Percentiles rank a stretch among this genome's conserved stretches.
Conservation (phyloP, 352 stramenopile species). For the Saprolegnia diclina region DNA sequence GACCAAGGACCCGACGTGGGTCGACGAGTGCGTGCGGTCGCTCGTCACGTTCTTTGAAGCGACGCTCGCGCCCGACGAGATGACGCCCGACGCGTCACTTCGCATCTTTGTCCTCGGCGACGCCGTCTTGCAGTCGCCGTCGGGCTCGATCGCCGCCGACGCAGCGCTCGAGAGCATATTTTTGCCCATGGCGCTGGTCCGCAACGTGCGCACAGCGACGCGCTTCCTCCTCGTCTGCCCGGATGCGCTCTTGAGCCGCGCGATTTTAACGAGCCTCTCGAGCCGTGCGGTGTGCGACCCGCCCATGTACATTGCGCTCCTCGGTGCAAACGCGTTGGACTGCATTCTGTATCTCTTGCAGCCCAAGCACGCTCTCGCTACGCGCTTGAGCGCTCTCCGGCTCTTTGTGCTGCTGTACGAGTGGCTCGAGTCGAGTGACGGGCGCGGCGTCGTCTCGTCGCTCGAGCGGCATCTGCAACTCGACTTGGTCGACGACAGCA, state of each 20-base stretch:
- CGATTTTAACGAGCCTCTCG: slow-evolving; percentile 53
- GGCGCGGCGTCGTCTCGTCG: neutral
- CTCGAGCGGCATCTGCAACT: slow-evolving; percentile 32
- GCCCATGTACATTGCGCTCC: slow-evolving; percentile 61
- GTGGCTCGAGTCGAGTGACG: slow-evolving; percentile 7
- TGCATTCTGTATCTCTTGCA: slow-evolving; percentile 57
- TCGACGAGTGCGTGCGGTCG: slow-evolving; percentile 67
- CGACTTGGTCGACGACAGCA: slow-evolving; percentile 69
- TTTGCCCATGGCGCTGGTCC: slow-evolving; percentile 66
- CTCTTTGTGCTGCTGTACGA: slow-evolving; percentile 18
- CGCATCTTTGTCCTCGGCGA: slow-evolving; percentile 26
- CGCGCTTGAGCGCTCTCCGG: slow-evolving; percentile 37
- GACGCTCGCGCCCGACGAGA: slow-evolving; percentile 16
- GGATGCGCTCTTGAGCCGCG: slow-evolving; percentile 43
- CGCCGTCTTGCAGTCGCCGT: slow-evolving; percentile 6
- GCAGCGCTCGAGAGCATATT: slow-evolving; percentile 31
- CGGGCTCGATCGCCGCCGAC: slow-evolving; percentile 5
- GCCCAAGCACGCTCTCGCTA: slow-evolving; percentile 3
- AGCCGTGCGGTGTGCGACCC: slow-evolving; percentile 59
- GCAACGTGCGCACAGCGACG: slow-evolving; percentile 55
- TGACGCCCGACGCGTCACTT: slow-evolving; percentile 27
- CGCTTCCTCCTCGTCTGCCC: slow-evolving; percentile 56
- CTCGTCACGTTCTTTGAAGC: slow-evolving; percentile 64
- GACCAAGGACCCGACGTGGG: slow-evolving; percentile 57
- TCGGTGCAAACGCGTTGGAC: slow-evolving; percentile 76